Conservation (phyloP, 257 asterid species). For the Rhazya stricta region DNA sequence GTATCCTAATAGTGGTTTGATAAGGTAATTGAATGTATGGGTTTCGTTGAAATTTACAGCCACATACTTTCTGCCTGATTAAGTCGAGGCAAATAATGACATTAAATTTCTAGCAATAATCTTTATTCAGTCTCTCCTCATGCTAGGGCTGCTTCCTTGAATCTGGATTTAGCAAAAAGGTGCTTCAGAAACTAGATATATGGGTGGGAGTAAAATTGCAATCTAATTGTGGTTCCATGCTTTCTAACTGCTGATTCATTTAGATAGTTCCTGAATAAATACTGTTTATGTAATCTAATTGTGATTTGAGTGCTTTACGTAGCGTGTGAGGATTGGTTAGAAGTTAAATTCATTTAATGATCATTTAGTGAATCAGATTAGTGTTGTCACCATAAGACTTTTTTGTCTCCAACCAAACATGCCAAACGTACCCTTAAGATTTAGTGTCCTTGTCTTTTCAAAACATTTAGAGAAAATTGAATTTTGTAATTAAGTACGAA, state of each 20-base stretch:
- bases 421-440: neutral
- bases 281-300: too few species aligned
- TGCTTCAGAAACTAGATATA: neutral
- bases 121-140: neutral
- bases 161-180: neutral
- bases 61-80: neutral
- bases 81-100: neutral
- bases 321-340: neutral
- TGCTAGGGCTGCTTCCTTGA: neutral
- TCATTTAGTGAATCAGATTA: neutral
- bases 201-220: neutral
- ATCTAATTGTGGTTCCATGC: neutral
- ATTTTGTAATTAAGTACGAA: neutral
- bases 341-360: neutral
- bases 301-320: too few species aligned
- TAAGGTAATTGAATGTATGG: slow-evolving; percentile 46
- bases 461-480: neutral
- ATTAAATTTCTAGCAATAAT: neutral
- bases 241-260: neutral
- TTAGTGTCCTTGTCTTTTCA: neutral
- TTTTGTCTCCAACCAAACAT: neutral
- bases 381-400: neutral
- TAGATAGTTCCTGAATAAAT: too few species aligned
- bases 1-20: slow-evolving; percentile 65
- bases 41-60: neutral